Conservation (phyloP, 306 rosid genomes). For the Rosa persica region DNA sequence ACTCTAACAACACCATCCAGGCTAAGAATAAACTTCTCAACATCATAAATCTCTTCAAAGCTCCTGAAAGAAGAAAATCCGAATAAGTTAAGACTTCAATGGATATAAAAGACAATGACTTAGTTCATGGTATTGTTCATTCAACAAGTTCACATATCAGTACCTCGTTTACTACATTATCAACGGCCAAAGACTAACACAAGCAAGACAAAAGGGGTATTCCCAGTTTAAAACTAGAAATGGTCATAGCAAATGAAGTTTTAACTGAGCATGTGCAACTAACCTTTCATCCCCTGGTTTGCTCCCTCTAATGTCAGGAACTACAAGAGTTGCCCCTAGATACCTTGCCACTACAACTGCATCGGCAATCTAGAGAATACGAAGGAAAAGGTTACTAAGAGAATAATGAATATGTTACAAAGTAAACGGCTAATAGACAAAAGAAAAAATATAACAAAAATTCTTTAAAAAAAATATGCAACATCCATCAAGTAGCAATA, state of each 20-base stretch:
- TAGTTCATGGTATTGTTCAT: neutral
- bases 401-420: no score
- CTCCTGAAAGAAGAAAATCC: constrained; percentile 47
- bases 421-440: no score
- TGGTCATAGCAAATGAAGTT: neutral
- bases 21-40: constrained; percentile 63
- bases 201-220: constrained; percentile 11
- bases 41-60: constrained; percentile 83
- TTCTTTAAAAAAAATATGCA: no score
- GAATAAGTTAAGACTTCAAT: neutral
- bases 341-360: no score
- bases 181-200: neutral
- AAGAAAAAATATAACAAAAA: no score
- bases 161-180: neutral
- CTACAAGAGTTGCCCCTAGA: no score
- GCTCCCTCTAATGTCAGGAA: constrained; percentile 96
- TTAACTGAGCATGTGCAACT: constrained; percentile 21
- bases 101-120: neutral
- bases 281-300: constrained; percentile 93
- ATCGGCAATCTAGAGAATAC: no score
- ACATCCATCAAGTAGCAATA: neutral
- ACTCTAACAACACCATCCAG: constrained; percentile 82
- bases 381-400: no score
- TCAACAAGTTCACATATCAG: neutral
- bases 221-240: constrained; percentile 8